phyloP scores from a whole-genome alignment of 257 asterid genomes.

The Coffea eugenioides region DNA sequence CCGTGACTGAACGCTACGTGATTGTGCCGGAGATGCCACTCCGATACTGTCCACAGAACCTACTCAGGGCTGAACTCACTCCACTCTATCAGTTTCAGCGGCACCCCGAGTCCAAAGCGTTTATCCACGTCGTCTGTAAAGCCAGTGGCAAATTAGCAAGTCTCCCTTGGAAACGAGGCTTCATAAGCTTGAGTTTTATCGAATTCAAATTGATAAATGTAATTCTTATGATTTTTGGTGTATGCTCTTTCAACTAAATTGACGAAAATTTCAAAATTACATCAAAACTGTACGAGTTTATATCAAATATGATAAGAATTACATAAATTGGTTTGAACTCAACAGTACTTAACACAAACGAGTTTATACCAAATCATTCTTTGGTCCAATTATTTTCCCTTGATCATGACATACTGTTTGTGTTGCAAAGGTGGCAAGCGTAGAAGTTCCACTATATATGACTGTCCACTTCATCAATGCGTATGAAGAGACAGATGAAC shows the following conservation, averaged over 20 bases:
- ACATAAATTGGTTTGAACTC: too few species aligned
- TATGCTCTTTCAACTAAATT: too few species aligned
- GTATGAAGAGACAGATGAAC: slow-evolving; percentile 87
- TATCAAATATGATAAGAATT: too few species aligned
- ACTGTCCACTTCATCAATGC: slow-evolving; percentile 95
- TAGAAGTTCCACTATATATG: slow-evolving; percentile 83
- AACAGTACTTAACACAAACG: too few species aligned
- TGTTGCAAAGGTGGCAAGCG: slow-evolving; percentile 75
- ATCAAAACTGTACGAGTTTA: too few species aligned
- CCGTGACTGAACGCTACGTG: slow-evolving; percentile 79
- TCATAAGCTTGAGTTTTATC: too few species aligned
- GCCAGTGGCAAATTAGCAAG: slow-evolving; percentile 76
- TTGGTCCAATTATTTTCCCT: background rate
- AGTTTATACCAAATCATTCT: background rate
- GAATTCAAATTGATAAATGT: too few species aligned
- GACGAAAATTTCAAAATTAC: too few species aligned
- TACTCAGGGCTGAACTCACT: slow-evolving; percentile 89
- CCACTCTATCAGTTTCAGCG: slow-evolving; percentile 87
- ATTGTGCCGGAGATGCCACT: slow-evolving; percentile 98
- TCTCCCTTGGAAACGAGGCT: background rate
- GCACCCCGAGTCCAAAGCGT: slow-evolving; percentile 83
- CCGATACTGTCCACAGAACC: slow-evolving; percentile 81
- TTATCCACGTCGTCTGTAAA: slow-evolving; percentile 85
- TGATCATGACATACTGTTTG: background rate
- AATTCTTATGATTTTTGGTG: too few species aligned